phyloP scores from a whole-genome alignment of 2,329 filamentous ascomycete species.

The Alternaria arborescens region DNA sequence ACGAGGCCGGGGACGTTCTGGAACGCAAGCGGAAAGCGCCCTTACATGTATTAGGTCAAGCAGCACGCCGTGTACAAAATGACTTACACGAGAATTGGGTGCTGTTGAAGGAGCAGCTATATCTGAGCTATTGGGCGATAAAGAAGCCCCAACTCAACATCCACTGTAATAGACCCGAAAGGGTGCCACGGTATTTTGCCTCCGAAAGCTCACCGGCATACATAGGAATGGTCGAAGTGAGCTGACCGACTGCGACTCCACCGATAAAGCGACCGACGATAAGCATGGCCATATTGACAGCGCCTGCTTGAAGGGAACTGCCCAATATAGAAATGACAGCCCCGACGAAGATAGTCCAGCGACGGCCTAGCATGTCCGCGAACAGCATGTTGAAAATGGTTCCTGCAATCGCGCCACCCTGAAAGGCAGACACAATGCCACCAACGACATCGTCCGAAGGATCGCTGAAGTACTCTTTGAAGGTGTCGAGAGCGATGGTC shows the following conservation, averaged over 20 bases:
- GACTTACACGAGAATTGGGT: slow-evolving; percentile 33
- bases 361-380: slow-evolving; percentile 9
- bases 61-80: neutral
- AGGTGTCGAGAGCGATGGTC: slow-evolving; percentile 40
- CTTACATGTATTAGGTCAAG: slow-evolving; percentile 2
- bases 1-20: slow-evolving; percentile 54
- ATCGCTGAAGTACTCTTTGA: slow-evolving; percentile 40
- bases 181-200: slow-evolving; percentile 55
- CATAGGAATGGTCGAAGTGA: slow-evolving; percentile 22
- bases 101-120: slow-evolving; percentile 43
- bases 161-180: slow-evolving; percentile 66
- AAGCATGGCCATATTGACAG: slow-evolving; percentile 53
- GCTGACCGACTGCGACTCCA: slow-evolving; percentile 57
- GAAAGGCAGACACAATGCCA: slow-evolving; percentile 51
- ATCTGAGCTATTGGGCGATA: slow-evolving; percentile 52
- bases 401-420: slow-evolving; percentile 42
- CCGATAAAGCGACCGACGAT: slow-evolving; percentile 61
- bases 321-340: too few species aligned
- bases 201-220: slow-evolving; percentile 45
- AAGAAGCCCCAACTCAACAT: slow-evolving; percentile 52
- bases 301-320: too few species aligned
- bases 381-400: slow-evolving; percentile 37
- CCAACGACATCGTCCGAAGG: slow-evolving; percentile 36
- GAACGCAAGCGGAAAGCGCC: slow-evolving; percentile 54
- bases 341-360: slow-evolving; percentile 40